Conservation (phyloP, 2,329 filamentous ascomycete genomes). For the Epichloe gansuensis region DNA sequence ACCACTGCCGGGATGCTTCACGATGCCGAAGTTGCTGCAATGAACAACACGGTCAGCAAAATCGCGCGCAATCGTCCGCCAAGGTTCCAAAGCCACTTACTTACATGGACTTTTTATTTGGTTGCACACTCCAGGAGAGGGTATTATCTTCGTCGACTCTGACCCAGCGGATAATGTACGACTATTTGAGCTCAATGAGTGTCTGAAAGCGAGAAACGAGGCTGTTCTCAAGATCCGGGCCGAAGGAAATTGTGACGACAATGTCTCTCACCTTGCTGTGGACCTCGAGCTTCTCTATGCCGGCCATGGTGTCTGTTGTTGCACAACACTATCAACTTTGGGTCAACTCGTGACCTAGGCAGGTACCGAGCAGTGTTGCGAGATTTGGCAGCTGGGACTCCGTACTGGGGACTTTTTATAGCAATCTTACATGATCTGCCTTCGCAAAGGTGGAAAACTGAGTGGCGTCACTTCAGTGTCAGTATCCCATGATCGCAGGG, state of each 20-base stretch:
- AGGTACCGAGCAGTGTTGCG: neutral
- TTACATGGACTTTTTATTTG: constrained; percentile 91
- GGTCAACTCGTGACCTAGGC: neutral
- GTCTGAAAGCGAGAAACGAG: neutral
- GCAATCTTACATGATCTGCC: neutral
- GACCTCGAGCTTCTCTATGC: constrained; percentile 92
- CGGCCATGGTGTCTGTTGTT: constrained; percentile 51
- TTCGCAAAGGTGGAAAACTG: neutral
- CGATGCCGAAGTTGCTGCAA: constrained; percentile 79
- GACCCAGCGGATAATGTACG: constrained; percentile 96
- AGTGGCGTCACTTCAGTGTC: neutral
- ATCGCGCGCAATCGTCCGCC: neutral
- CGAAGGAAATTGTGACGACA: neutral
- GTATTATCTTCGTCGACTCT: constrained; percentile 82
- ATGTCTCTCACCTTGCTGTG: constrained; percentile 68
- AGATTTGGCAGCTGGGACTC: neutral
- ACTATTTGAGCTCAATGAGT: constrained; percentile 41
- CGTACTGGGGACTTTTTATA: neutral
- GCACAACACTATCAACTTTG: neutral
- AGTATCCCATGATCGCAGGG: neutral
- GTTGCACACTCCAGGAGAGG: constrained; percentile 94
- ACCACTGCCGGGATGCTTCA: constrained; percentile 82
- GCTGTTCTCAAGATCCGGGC: neutral
- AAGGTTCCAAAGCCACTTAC: constrained; percentile 25
- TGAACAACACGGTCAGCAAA: constrained; percentile 9